Evolutionary conservation across 1,284 basidiomycete genomes (phyloP), one percentile per base, ranked within the genome.

Genomic region (Volvariella surrecta): DNA sequence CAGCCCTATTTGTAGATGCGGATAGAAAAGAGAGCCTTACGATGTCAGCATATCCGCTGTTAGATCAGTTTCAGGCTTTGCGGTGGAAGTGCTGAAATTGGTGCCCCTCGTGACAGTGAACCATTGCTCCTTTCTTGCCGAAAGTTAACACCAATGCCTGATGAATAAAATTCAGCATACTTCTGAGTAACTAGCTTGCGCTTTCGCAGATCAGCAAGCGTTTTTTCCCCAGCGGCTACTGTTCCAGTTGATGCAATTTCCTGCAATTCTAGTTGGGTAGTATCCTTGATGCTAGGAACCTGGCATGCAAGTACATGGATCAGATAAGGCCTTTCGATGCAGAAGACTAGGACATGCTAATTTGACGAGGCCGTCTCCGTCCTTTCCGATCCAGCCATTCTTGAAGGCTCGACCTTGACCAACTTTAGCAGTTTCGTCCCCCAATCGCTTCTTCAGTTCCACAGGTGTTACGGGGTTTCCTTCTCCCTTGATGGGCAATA

Each of bases 361-460:
- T 64, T 87, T 86, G 43, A 97, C 81, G 48, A 97, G 81, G 16
- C 91, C 89, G 51, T 81, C 77, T 2, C 89, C 89, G 51, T 95
- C 88, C 64, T 98, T 98, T 21, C 73, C 76, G 51, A 98, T 92
- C 94, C 96, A 99, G 52, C 89, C 90, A 58, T 89, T 95, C 69
- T 94, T 96, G 77, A 99, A 97, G 17, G 95, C 96, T 50, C 89
- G 80, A 20, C 86, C 85, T 64, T 99, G 96, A 2, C 96, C 96
- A 49, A 87, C 76, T 68, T 93, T 95, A 15, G 88, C 81, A 3
- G 78, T 75, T 53, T 94, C 90, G 45, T 86, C 82, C 8, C 92
- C 92, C 8, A 96, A 74, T 44, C 67, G 62, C 52, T 75, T 74
- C 66, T 88, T 86, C 10, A 95, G 66, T 43, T 87, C 75, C 38